Evolutionary conservation across 2,329 filamentous ascomycete species (phyloP), one percentile per base, ranked within the genome.

Genomic region (Nemania sp.): DNA sequence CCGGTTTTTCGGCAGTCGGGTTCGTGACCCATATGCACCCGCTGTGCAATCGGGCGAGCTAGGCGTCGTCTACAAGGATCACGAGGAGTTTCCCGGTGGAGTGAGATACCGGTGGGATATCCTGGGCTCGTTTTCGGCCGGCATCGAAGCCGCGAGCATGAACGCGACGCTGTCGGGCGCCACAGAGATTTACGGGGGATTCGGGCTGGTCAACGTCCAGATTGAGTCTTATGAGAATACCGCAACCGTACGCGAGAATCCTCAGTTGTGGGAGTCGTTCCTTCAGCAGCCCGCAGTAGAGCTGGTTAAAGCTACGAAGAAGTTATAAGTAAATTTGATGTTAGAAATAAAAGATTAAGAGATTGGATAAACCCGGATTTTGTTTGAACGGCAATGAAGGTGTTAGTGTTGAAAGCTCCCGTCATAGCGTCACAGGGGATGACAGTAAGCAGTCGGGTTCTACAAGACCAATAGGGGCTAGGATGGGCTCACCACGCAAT

Each of bases 1-100:
- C 1, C 58, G 54, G 14, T 70, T 69, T 49, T 40, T 67, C 26
- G 59, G 64, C 7, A 54, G 64, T 20, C 59, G 67, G n/a, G 58
- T 48, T 22, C 45, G 44, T 20, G 52, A 65, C 39, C 54, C 56
- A 17, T 28, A 47, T 23, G 42, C 52, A 44, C 42, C 56, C 12
- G 49, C 53, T 17, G 44, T 62, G 45, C 23, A n/a, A 2, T 36
- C 44, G 1, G 61, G 61, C 19, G 31, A 53, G 17, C 52, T 60
- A 15, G 63, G 63, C 15, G 46, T 55, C 6, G 15, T 22, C 33
- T 61, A 44, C 39, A 50, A 57, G 24, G 55, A 64, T 31, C 42
- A 43, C 15, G 46, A 62, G 45, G 45, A 62, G 24, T 61, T 59
- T 3, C 56, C 57, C 3, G 65, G 57, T 14, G 66, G 62, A 14